Percentiles rank a stretch among this genome's conserved stretches.
phyloP scores from a whole-genome alignment of 805 yeast species.

The Isabelozyma gotoi region DNA sequence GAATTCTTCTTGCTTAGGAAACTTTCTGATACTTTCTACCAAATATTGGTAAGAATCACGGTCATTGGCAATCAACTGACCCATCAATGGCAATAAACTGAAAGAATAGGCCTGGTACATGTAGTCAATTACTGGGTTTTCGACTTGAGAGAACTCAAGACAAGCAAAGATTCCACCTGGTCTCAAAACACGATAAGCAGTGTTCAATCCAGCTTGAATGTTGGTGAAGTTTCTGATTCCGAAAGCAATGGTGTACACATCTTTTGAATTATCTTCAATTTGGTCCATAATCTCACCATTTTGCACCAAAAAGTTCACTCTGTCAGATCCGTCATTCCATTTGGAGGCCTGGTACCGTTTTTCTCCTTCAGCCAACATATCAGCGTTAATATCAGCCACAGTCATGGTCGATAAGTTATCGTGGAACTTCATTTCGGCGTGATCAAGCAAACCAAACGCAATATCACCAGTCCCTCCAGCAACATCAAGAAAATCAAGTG shows the following conservation, averaged over 20 bases:
- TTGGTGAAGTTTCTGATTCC: slow-evolving; percentile 97
- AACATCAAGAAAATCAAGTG: slow-evolving; percentile 87
- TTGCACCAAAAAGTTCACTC: slow-evolving; percentile 83
- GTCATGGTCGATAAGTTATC: slow-evolving; percentile 82
- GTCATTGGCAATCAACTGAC: slow-evolving; percentile 93
- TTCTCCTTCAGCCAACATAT: slow-evolving; percentile 93
- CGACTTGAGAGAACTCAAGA: slow-evolving; percentile 90
- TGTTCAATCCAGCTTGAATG: slow-evolving; percentile 86
- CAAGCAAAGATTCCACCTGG: slow-evolving; percentile 99
- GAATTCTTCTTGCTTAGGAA: slow-evolving; percentile 91
- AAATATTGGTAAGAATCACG: slow-evolving; percentile 94
- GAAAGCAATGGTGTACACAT: slow-evolving; percentile 93
- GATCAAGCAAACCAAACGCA: slow-evolving; percentile 91
- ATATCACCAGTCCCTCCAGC: slow-evolving; percentile 99
- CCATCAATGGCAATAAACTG: slow-evolving; percentile 87
- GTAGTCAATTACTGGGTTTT: slow-evolving; percentile 70
- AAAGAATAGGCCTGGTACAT: slow-evolving; percentile 87
- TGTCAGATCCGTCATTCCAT: slow-evolving; percentile 57
- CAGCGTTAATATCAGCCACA: slow-evolving; percentile 91
- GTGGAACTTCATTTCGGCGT: slow-evolving; percentile 75
- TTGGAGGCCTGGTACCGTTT: slow-evolving; percentile 61
- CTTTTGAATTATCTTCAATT: slow-evolving; percentile 85
- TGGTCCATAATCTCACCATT: slow-evolving; percentile 88
- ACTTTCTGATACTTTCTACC: slow-evolving; percentile 89
- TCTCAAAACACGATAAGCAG: slow-evolving; percentile 93